Base-by-base conservation (phyloP, 208 protist species). In the Leishmania gerbilli region DNA sequence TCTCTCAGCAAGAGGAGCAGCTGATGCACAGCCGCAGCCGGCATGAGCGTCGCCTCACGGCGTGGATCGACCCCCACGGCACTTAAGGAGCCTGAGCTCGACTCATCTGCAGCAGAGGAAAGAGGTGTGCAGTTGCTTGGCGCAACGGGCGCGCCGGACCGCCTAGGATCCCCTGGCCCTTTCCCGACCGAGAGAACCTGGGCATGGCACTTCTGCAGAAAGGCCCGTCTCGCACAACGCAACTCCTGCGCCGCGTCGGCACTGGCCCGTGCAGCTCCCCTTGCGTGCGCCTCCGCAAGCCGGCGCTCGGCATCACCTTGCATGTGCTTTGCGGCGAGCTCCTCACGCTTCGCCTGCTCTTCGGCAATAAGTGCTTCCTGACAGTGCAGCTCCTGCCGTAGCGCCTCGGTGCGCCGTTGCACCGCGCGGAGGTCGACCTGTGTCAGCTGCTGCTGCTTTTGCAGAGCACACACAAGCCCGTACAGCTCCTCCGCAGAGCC, bases 401-500 rank as follows among this genome's bases (percentile, higher is more conserved):
- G 51, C 34, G 19, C 1, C 72, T 79, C 82, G 21, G 71, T 79
- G 40, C 82, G 77, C 5, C 31, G 49, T 24, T 85, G 82, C 34
- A 79, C 68, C 34, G 71, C 77, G 21, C 82, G 77, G 42, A 85
- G 72, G 24, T 85, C 77, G 8, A 71, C 58, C 49, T 85, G 72
- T 2, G 77, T 82, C 21, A 53, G 24, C 13, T 78, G 77, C 51
- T 85, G 82, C 62, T 85, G 72, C 24, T 71, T 69, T 55, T 89
- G 86, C 45, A 89, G 47, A 9, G 64, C n/a, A 45, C 72, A 76
- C 7, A 89, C 80, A 3, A 86, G 42, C 11, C 74, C 65, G 76
- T 89, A 89, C 45, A 89, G 79, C 64, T 86, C 82, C 47, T 86
- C 86, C 45, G 86, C 82, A 69, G 78, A 79, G 34, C 9, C 62